These are phyloP conservation scores for Symbiotaphrina buchneri DNA, from an alignment of 495 filamentous ascomycete genomes.

Conservation along the genomic window DNA sequence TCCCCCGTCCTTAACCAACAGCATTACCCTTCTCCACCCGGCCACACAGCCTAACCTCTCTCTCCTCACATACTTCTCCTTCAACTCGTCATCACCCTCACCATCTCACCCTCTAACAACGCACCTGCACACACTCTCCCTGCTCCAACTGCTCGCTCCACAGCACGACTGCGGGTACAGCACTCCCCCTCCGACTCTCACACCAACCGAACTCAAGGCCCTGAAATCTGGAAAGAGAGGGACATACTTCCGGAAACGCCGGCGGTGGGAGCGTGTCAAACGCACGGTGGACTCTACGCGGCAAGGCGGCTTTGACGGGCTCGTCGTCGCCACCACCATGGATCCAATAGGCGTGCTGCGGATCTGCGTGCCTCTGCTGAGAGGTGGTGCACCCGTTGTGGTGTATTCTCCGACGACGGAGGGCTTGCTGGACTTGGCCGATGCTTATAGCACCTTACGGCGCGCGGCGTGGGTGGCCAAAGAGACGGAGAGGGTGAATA, in stretches of 20 bases:
- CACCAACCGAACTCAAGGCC: constrained; percentile 29
- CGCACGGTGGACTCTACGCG: constrained; percentile 49
- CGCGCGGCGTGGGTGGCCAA: constrained; percentile 42
- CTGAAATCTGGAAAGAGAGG: constrained; percentile 60
- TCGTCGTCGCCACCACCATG: constrained; percentile 64
- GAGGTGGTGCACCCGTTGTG: constrained; percentile 65
- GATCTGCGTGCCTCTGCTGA: constrained; percentile 50
- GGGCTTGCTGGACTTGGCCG: constrained; percentile 46
- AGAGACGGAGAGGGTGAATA: constrained; percentile 6
- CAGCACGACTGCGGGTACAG: constrained; percentile 44
- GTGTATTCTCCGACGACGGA: constrained; percentile 66
- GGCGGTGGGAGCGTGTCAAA: constrained; percentile 48
- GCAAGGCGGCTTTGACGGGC: constrained; percentile 56
- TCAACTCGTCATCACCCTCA: constrained; percentile 40
- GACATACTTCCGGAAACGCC: constrained; percentile 65
- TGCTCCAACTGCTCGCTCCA: constrained; percentile 73
- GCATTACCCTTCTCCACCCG: constrained; percentile 70
- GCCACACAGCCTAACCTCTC: constrained; percentile 76
- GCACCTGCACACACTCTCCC: constrained; percentile 65
- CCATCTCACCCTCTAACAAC: constrained; percentile 56
- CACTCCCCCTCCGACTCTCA: no score
- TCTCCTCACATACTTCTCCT: constrained; percentile 70
- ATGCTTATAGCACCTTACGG: constrained; percentile 56
- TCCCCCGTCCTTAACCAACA: constrained; percentile 44
- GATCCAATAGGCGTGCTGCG: constrained; percentile 53